These are phyloP conservation scores for Vitis rotundifolia DNA, from an alignment of 164 flowering plant species.

Conservation along the genomic window DNA sequence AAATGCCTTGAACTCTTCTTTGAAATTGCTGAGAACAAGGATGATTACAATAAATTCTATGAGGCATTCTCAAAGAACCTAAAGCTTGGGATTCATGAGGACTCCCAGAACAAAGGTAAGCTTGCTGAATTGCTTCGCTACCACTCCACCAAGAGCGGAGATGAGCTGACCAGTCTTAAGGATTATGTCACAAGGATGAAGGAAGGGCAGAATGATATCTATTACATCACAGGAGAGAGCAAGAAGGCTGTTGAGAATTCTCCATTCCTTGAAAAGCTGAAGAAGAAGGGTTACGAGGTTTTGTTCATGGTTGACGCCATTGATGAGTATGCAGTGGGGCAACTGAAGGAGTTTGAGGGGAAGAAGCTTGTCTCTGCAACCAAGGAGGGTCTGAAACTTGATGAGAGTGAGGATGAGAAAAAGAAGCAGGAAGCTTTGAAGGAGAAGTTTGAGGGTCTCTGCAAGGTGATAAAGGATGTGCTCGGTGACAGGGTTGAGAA, in stretches of 20 bases:
- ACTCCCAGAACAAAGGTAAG: constrained; percentile 3
- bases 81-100: constrained; percentile 9
- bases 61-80: not conserved
- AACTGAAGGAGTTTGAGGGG: constrained; percentile 4
- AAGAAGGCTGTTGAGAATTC: constrained; percentile 13
- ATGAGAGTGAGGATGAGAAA: constrained; percentile 7
- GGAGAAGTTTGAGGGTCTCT: constrained; percentile 7
- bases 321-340: constrained; percentile 8
- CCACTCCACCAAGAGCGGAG: constrained; percentile 9
- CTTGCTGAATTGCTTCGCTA: constrained; percentile 6
- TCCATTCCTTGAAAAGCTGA: constrained; percentile 7
- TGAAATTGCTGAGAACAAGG: constrained; percentile 12
- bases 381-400: constrained; percentile 5
- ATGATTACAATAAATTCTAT: constrained; percentile 4
- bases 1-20: constrained; percentile 9
- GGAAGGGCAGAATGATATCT: constrained; percentile 10
- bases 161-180: constrained; percentile 10
- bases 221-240: not conserved
- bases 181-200: constrained; percentile 11
- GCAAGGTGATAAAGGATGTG: constrained; percentile 10
- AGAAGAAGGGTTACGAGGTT: constrained; percentile 8
- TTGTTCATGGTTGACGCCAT: constrained; percentile 7
- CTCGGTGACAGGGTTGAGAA: constrained; percentile 10
- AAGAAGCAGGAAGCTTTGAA: constrained; percentile 6
- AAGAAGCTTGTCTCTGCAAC: no score